Conservation (phyloP, 106 monocot species). For the Apostasia shenzhenica region DNA sequence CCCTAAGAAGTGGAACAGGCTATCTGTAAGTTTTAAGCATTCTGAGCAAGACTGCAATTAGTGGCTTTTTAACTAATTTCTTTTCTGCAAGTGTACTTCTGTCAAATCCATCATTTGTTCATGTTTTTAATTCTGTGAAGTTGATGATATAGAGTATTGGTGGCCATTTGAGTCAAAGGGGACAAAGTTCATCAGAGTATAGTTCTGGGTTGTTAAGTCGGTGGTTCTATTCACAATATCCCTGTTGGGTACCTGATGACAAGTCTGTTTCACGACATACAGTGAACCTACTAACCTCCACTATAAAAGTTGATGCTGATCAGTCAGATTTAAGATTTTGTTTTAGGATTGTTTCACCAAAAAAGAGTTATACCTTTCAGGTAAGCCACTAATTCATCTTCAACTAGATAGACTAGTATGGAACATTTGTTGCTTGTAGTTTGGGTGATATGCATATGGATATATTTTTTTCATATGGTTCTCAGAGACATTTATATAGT, state of each 20-base stretch:
- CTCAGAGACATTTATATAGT: not conserved
- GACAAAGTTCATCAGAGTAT: slow-evolving; percentile 68
- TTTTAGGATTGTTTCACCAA: slow-evolving; percentile 97
- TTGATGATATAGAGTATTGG: slow-evolving; percentile 41
- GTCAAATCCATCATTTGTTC: not conserved
- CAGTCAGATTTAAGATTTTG: slow-evolving; percentile 98
- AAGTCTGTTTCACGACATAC: slow-evolving; percentile 95
- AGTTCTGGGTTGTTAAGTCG: slow-evolving; percentile 82
- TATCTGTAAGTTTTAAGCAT: slow-evolving; percentile 63
- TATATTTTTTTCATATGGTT: not conserved
- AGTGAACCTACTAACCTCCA: slow-evolving; percentile 92
- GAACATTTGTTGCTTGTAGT: not conserved
- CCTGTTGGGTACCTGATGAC: slow-evolving; percentile 93
- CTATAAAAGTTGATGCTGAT: slow-evolving; percentile 96
- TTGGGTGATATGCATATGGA: not conserved
- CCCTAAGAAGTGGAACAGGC: slow-evolving; percentile 79
- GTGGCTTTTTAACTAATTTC: not conserved
- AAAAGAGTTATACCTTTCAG: slow-evolving; percentile 97
- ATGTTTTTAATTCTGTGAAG: not conserved
- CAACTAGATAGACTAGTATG: not conserved
- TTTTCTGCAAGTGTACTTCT: not conserved
- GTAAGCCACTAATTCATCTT: slow-evolving; percentile 17
- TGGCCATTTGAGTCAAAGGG: slow-evolving; percentile 53
- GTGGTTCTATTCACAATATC: slow-evolving; percentile 96
- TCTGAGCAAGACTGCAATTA: not conserved